Conservation (phyloP, 2,329 filamentous ascomycete species). For the Clonostachys sp. region DNA sequence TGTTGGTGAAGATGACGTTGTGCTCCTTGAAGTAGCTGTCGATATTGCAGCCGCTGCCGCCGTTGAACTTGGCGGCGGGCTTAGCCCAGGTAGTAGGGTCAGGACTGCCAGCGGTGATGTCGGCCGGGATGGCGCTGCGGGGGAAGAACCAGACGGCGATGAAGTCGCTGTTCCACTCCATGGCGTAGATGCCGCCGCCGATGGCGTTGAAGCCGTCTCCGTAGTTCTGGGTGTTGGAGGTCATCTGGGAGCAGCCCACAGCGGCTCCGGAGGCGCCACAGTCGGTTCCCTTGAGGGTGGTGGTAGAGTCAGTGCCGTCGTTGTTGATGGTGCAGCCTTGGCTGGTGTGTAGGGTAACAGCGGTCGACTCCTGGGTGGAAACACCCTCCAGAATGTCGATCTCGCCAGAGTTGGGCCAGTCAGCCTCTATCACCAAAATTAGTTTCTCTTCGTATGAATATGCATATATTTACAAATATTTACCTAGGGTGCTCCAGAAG, state of each 20-base stretch:
- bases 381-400: constrained; percentile 81
- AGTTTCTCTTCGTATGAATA: no score
- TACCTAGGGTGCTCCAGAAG: constrained; percentile 40
- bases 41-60: constrained; percentile 66
- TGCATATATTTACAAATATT: no score
- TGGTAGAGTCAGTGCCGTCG: constrained; percentile 38
- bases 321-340: constrained; percentile 53
- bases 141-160: constrained; percentile 85
- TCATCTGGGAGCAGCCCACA: constrained; percentile 55
- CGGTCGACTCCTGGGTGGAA: constrained; percentile 54
- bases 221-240: constrained; percentile 48
- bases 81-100: constrained; percentile 64
- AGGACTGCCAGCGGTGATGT: constrained; percentile 56
- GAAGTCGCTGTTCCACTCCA: constrained; percentile 67
- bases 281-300: constrained; percentile 40
- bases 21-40: constrained; percentile 64
- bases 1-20: constrained; percentile 76
- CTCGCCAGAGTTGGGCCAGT: constrained; percentile 68
- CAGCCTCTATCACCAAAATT: constrained; percentile 46
- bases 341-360: constrained; percentile 65
- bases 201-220: constrained; percentile 67
- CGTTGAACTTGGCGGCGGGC: constrained; percentile 64
- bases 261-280: constrained; percentile 51
- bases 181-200: constrained; percentile 67
- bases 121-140: constrained; percentile 56